Evolutionary conservation across 176 grass and related monocot genomes (phyloP), one percentile per base, ranked within the genome.

Genomic region (Saccharum officinarum): DNA sequence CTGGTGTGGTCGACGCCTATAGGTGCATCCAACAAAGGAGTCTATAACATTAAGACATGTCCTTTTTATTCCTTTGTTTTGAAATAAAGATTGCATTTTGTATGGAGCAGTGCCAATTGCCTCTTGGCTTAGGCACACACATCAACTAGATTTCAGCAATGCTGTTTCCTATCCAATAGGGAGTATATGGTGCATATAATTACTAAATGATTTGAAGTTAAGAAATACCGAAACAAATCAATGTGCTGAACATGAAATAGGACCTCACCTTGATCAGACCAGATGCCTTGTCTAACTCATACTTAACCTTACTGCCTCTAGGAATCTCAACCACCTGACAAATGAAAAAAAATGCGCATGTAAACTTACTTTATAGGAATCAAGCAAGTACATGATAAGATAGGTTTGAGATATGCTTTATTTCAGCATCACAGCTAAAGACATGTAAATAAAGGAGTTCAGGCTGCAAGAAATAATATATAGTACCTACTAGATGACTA

Each of bases 281-380:
- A 81, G 67, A 93, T 36, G 50, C 23, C 82, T 98, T 98, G 83
- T 98, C 95, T 73, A 98, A 68, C 47, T 98, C 95, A 85, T 98
- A 93, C 82, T 98, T 98, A 39, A 98, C 95, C 85, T 98, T 98
- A 85, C 91, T 95, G 44, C 95, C 95, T 77, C 95, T 98, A 49
- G 92, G 81, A 88, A 98, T 98, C 86, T 98, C 95, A 83, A 98
- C 73, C 20, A 98, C 95, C 95, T 98, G 85, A 45, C 18, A 82
- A 44, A 90, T 37, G 16, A 45, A 73, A 66, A 86, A 79, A 38
- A 25, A 69, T 23, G 11, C 80, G 1, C 5, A 41, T 76, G 34
- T 76, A 38, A 46, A 61, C 71, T 85, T 65, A 47, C 20, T 71
- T 63, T 20, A 64, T 26, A 61, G 9, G 69, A 46, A 11, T 47